Evolutionary conservation across 768 basidiomycete species (phyloP), one percentile per base, ranked within the genome.

Genomic region (Dioszegia hungarica): DNA sequence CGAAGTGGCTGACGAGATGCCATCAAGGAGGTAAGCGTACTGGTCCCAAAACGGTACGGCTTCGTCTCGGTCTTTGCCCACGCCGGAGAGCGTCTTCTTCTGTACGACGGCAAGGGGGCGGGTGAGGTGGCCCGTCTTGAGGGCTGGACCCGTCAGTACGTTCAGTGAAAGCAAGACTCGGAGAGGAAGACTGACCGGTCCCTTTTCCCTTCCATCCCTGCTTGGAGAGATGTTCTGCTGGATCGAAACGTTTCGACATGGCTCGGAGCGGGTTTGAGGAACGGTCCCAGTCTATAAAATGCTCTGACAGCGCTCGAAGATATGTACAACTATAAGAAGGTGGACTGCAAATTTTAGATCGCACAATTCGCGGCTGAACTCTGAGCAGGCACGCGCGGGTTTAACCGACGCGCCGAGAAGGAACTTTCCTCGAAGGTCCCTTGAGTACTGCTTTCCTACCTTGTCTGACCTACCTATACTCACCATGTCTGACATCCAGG

Each of bases 1-100:
- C n/a, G n/a, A n/a, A n/a, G n/a, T n/a, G n/a, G n/a, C n/a, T n/a
- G n/a, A n/a, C n/a, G n/a, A n/a, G n/a, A n/a, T n/a, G n/a, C n/a
- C n/a, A n/a, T n/a, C n/a, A n/a, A n/a, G n/a, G n/a, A n/a, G n/a
- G n/a, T n/a, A n/a, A n/a, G n/a, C 89, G 76, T 66, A 94, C 91
- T 95, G 90, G 74, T 97, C 92, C 92, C 92, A 97, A 82, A 97
- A 97, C 48, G 92, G 91, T 72, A 92, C 91, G 0, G 90, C 90
- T 66, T 93, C 91, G 68, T 94, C 92, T 63, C 91, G 82, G 75
- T 97, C 90, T 74, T 90, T 92, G 54, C 92, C 92, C 56, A 97
- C 76, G 1, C 92, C 92, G 10, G 83, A 79, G n/a, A 93, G 79
- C 4, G 82, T 89, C 77, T 86, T 86, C 79, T 95, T 95, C 73